phyloP scores from a whole-genome alignment of 345 rosid genomes.

The Brassica napus region Da-Ae NC_063452.1:22421501-22422000 shows the following conservation, averaged over 20 bases:
- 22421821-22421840: no score
- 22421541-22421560: background rate
- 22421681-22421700: background rate
- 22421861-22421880: no score
- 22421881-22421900: no score
- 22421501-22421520: background rate
- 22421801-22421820: background rate
- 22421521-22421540: no score
- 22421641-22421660: background rate
- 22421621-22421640: background rate
- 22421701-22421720: background rate
- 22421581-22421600: background rate
- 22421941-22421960: no score
- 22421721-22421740: background rate
- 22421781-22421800: background rate
- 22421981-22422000: no score
- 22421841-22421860: no score
- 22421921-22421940: no score
- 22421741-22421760: background rate
- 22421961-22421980: no score
- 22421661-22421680: background rate
- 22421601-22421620: background rate
- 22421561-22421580: background rate
- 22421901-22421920: no score
- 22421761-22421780: slow-evolving; percentile 6